Evolutionary conservation across 257 asterid genomes (phyloP), one percentile per base, ranked within the genome.

Genomic region (Penstemon barbatus): DNA sequence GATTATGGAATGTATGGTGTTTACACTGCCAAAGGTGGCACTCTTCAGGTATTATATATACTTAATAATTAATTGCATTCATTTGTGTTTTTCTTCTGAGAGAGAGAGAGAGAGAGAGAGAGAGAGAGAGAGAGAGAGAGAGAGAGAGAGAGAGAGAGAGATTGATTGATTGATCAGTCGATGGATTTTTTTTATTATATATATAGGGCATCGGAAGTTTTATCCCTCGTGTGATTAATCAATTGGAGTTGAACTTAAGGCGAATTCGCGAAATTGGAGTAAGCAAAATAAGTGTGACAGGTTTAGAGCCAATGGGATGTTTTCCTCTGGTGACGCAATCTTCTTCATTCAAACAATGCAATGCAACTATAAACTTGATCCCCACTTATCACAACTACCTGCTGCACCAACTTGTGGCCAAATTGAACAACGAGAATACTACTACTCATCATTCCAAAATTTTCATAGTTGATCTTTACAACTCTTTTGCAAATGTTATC

Each of bases 231-330:
- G 96, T 90, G 85, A 57, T 90, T 1, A 81, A 66, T 18, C 91
- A 92, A 73, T 80, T 92, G 0, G 77, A 59, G 3, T n/a, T 63
- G 65, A 78, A 88, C 80, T 39, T 90, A 65, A 69, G 68, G 44
- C 77, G 85, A 4, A 69, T 92, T 3, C 71, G 70, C 0, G 52
- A 42, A 0, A 43, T 86, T 3, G 98, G 97, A 13, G 95, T 89
- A 0, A 82, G 63, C 6, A 90, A 79, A 64, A 78, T 92, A 37
- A 87, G 71, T 0, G 91, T 88, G 43, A 75, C 95, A 25, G 65
- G 85, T 2, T 74, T 92, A 74, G 75, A 83, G 68, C 98, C 98
- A 0, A 9, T 92, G 56, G 97, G 98, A 6, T 92, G 98, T 68
- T 96, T 92, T 7, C 98, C 98, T 10, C 80, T 85, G 10, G 61